phyloP scores from a whole-genome alignment of 1,284 basidiomycete genomes.

The Ceratobasidium papillatum region DNA sequence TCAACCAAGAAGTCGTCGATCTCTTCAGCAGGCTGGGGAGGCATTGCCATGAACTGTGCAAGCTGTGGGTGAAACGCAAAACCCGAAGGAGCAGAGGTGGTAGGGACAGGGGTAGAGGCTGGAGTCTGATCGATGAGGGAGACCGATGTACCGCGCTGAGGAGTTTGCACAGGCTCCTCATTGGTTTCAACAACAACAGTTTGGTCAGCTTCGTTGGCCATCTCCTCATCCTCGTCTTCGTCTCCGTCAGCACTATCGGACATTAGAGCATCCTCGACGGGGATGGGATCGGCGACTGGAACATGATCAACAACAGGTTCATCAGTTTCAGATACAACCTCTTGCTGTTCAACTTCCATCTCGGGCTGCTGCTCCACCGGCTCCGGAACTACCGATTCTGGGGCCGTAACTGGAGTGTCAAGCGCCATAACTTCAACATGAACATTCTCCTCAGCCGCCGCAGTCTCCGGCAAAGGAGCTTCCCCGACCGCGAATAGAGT shows the following conservation, averaged over 20 bases:
- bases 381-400: neutral
- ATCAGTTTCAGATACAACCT: neutral
- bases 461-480: neutral
- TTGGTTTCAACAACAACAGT: neutral
- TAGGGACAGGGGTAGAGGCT: neutral
- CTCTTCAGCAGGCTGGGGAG: slow-evolving; percentile 18
- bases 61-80: slow-evolving; percentile 33
- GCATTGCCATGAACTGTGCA: slow-evolving; percentile 22
- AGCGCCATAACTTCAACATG: neutral
- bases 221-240: neutral
- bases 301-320: neutral
- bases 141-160: neutral
- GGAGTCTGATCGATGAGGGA: slow-evolving; percentile 30
- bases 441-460: neutral
- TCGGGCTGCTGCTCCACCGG: neutral
- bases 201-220: neutral
- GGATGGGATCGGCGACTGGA: neutral
- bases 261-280: neutral
- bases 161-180: slow-evolving; percentile 21
- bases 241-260: neutral
- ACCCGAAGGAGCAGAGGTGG: slow-evolving; percentile 2
- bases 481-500: neutral
- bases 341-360: neutral
- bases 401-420: neutral
- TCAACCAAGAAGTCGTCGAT: slow-evolving; percentile 29